Percentiles rank a stretch among this genome's conserved stretches.
phyloP scores from a whole-genome alignment of 2,329 filamentous ascomycete species.

The Pyrenophora teres region DNA sequence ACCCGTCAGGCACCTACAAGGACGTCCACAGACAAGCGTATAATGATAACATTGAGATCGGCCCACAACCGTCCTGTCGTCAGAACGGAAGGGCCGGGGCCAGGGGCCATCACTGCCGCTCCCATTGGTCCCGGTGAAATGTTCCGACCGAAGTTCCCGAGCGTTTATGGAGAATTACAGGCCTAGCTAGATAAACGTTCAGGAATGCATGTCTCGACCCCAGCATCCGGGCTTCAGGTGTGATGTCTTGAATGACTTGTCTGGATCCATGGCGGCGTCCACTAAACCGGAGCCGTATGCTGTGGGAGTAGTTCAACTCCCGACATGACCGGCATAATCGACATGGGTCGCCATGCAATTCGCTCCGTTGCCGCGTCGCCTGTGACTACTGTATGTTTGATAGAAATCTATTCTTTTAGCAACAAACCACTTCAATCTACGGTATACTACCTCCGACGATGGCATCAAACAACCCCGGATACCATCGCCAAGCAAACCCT shows the following conservation, averaged over 20 bases:
- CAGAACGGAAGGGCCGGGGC: not conserved
- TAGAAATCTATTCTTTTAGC: slow-evolving; percentile 7
- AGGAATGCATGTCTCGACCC: slow-evolving; percentile 5
- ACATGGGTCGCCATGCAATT: slow-evolving; percentile 1
- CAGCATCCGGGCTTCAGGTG: slow-evolving; percentile 1
- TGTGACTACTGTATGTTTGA: slow-evolving; percentile 3
- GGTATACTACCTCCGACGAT: slow-evolving; percentile 9
- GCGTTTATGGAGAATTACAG: slow-evolving; percentile 1
- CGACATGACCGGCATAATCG: not conserved
- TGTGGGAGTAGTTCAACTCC: slow-evolving; percentile 5
- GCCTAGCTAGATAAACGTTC: slow-evolving; percentile 7
- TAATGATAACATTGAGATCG: slow-evolving; percentile 1
- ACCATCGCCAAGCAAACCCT: slow-evolving; percentile 9
- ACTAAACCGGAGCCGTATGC: slow-evolving; percentile 17
- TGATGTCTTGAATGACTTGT: slow-evolving; percentile 6
- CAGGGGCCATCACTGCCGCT: not conserved
- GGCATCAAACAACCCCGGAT: slow-evolving; percentile 15
- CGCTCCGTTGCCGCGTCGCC: slow-evolving; percentile 5
- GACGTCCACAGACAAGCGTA: not conserved
- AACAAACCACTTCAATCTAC: slow-evolving; percentile 7
- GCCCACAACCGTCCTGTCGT: slow-evolving; percentile 6
- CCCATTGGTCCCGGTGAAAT: slow-evolving; percentile 9
- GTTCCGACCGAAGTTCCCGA: slow-evolving; percentile 7
- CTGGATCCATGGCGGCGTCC: slow-evolving; percentile 8
- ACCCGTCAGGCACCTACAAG: not conserved